A percentile compares a stretch with the other conserved stretches of the same genome.
Conservation (phyloP, 305 asterid genomes). For the Fraxinus latifolia region DNA sequence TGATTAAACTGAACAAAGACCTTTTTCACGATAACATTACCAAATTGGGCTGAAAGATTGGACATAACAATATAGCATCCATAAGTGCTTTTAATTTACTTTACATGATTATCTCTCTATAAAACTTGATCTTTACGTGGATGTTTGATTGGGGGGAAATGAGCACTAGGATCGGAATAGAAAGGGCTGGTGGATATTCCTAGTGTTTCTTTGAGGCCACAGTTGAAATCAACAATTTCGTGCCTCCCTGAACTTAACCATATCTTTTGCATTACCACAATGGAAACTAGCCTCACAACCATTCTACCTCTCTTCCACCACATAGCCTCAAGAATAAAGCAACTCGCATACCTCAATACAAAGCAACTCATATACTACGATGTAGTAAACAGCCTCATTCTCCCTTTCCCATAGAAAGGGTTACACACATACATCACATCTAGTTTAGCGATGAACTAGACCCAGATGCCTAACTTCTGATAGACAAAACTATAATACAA, state of each 20-base stretch:
- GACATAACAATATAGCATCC: not conserved
- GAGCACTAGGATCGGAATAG: not conserved
- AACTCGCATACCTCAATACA: not conserved
- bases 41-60: not conserved
- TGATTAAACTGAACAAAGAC: not conserved
- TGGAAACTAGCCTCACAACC: not conserved
- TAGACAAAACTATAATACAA: not conserved
- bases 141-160: not conserved
- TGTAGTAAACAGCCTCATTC: not conserved
- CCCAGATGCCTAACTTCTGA: not conserved
- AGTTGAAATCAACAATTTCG: not conserved
- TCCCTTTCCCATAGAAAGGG: not conserved
- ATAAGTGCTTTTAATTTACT: not conserved
- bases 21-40: not conserved
- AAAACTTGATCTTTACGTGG: not conserved
- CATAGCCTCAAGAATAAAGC: not conserved
- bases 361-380: not conserved
- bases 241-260: not conserved
- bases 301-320: not conserved
- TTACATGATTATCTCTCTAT: not conserved
- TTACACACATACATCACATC: not conserved
- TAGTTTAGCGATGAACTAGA: not conserved
- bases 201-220: not conserved
- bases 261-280: not conserved
- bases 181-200: not conserved